Evolutionary conservation across 2,329 filamentous ascomycete genomes (phyloP).

Genomic region (Bertia moriformis): DNA sequence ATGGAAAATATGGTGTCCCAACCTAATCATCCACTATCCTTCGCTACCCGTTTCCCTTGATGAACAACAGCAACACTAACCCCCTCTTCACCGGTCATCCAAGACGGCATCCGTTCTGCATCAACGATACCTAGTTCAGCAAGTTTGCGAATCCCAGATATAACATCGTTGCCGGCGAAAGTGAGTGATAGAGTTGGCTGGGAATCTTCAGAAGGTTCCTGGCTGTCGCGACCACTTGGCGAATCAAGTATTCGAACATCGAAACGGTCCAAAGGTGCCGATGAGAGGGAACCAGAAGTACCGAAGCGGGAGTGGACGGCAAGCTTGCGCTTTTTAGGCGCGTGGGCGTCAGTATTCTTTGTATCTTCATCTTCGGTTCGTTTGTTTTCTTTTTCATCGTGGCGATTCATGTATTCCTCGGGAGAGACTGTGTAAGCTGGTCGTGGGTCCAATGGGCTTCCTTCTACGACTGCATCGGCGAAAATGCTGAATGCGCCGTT

Average conservation of each 20-base stretch:
- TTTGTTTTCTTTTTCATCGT: slow-evolving; percentile 2
- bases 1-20: too few species aligned
- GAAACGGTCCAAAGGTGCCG: background rate
- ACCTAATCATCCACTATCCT: slow-evolving; percentile 19
- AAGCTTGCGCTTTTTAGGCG: slow-evolving; percentile 25
- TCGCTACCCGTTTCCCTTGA: slow-evolving; percentile 8
- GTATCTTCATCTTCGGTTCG: slow-evolving; percentile 1
- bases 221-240: background rate
- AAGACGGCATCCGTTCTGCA: slow-evolving; percentile 34
- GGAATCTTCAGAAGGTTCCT: slow-evolving; percentile 8
- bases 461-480: slow-evolving; percentile 31
- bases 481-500: slow-evolving; percentile 39
- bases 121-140: slow-evolving; percentile 34
- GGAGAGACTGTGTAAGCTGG: slow-evolving; percentile 8
- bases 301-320: slow-evolving; percentile 31
- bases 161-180: slow-evolving; percentile 35
- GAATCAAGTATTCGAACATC: background rate
- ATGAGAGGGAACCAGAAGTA: slow-evolving; percentile 9
- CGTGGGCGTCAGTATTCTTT: slow-evolving; percentile 5
- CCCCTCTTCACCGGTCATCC: slow-evolving; percentile 41
- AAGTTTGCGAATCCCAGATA: slow-evolving; percentile 33
- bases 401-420: slow-evolving; percentile 1
- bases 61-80: slow-evolving; percentile 31
- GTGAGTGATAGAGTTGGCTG: slow-evolving; percentile 23
- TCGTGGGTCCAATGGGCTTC: slow-evolving; percentile 31